Evolutionary conservation across 2,329 filamentous ascomycete species (phyloP), one percentile per base, ranked within the genome.

Genomic region (Apiospora rasikravindrae): DNA sequence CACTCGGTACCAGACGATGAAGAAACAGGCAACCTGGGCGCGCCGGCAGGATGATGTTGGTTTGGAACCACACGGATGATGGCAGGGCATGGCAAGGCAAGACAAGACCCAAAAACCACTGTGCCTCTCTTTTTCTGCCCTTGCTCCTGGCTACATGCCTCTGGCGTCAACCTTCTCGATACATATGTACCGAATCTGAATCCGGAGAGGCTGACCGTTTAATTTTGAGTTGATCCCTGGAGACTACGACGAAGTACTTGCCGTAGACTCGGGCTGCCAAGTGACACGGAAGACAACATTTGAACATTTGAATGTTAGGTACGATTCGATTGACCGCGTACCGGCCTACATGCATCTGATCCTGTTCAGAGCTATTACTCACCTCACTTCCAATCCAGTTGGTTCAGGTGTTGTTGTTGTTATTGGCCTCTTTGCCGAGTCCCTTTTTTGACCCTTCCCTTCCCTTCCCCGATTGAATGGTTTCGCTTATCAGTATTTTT

Each of bases 161-260:
- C 33, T 37, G 24, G 51, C 16, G 53, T 22, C 53, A 61, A 61
- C 53, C 57, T 64, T 64, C 57, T 64, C 57, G 57, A 40, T 64
- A n/a, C 6, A 7, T 37, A 37, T 7, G 40, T 14, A 42, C 40
- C 40, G 6, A 42, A 42, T 42, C 8, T 11, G 57, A n/a, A 64
- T 40, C 33, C 57, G n/a, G 53, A 61, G 57, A 64, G 57, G 57
- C 57, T 40, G 57, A 64, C 57, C 29, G 57, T 64, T 64, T 64
- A 64, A 64, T 64, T 64, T 40, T 64, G 57, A 64, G 19, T 64
- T 40, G 57, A 64, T 64, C 57, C 57, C 57, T 40, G 29, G 57
- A 37, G 33, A 64, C 29, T 53, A 53, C 33, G 33, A 29, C 19
- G 29, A 7, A 29, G 24, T 26, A 19, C 14, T 14, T 53, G 51